Base-by-base conservation (phyloP, 1,284 basidiomycete species). In the Ustilago cynodontis region DNA sequence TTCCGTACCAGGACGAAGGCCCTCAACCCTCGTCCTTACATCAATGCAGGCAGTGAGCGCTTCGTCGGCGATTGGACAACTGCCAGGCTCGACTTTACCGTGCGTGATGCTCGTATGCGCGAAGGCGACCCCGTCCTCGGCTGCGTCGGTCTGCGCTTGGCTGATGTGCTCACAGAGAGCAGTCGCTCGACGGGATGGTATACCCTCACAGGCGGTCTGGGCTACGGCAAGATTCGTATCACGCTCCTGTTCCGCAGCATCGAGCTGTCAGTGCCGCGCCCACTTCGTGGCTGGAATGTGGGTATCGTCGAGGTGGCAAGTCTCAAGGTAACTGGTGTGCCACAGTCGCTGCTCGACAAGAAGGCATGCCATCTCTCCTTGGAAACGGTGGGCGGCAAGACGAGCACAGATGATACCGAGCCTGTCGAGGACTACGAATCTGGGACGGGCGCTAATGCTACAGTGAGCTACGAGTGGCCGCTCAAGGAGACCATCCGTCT, bases 11-110 rank as follows among this genome's bases (percentile, higher is more conserved):
- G 82, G 37, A 83, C 78, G 26, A 82, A 82, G 60, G 61, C 76
- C 2, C 69, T 82, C 56, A 81, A 84, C 45, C 68, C 82, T 29
- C 71, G 78, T 29, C 82, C 82, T 7, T 84, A 77, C 59, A 72
- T 83, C 71, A 84, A 84, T 43, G 80, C 71, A 6, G 82, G 82
- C 16, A 65, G 71, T 39, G 82, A 84, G 52, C 76, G 82, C 26
- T 80, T 78, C 29, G 49, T 84, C 13, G 67, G 67, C 22, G 78
- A 82, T 60, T 82, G 70, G 70, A 72, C 63, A 6, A 81, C 77
- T n/a, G 74, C 77, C 2, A 59, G 81, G 13, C 49, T 82, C 43
- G 81, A 82, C 56, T 81, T 82, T 53, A 68, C 75, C 13, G 78
- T 81, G 4, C 72, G 79, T 22, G 81, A 84, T 37, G 66, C 65